Evolutionary conservation across 495 filamentous ascomycete species (phyloP).

Genomic region (Parachaetomium inaequale): DNA sequence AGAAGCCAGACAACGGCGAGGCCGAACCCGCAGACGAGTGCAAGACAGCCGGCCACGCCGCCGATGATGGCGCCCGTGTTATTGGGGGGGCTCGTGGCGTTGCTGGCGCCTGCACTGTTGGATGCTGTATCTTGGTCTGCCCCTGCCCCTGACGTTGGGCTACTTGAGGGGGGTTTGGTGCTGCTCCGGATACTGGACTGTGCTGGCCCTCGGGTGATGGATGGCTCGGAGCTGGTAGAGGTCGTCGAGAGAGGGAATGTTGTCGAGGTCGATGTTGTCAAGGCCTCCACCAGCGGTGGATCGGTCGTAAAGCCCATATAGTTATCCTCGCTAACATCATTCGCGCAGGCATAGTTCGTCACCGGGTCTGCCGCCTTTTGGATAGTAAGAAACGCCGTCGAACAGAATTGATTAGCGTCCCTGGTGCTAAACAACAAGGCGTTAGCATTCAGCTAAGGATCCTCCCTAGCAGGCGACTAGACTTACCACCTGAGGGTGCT

Average conservation of each 20-base stretch:
- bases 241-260: too few species aligned
- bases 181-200: not conserved
- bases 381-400: not conserved
- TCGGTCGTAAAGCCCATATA: constrained; percentile 1
- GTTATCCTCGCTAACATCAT: not conserved
- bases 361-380: not conserved
- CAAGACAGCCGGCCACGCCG: constrained; percentile 4
- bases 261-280: not conserved
- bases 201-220: not conserved
- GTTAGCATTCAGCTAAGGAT: not conserved
- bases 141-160: not conserved
- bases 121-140: not conserved
- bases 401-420: not conserved
- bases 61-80: constrained; percentile 8
- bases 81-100: constrained; percentile 1
- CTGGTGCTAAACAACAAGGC: not conserved
- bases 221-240: not conserved
- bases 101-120: not conserved
- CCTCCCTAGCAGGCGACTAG: not conserved
- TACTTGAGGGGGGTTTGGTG: not conserved
- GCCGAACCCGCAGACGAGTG: constrained; percentile 9
- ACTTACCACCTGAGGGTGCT: not conserved
- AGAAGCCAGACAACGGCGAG: constrained; percentile 2
- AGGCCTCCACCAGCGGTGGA: not conserved
- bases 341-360: not conserved